Evolutionary conservation across 768 basidiomycete genomes (phyloP), one percentile per base, ranked within the genome.

Genomic region (Leccinum uliginosum): DNA sequence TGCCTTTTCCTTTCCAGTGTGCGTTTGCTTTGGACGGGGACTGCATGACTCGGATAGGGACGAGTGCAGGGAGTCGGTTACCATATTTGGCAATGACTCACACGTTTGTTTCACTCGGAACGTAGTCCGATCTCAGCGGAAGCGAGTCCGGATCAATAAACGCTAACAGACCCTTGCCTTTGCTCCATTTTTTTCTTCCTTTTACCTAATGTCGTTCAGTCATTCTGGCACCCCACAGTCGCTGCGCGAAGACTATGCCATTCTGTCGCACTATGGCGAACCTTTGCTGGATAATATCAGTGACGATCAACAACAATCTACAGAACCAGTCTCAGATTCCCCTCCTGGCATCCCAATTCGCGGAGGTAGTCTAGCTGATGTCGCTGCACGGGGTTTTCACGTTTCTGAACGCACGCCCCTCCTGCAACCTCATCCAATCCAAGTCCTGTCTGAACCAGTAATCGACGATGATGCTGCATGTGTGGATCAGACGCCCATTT

Each of bases 201-300:
- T 46, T 21, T 24, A 11, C 14, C 7, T 24, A 11, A 10, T 81
- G 84, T 27, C 78, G 77, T 9, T 82, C 76, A 62, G 76, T 3
- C n/a, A 60, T 35, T 51, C 58, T 15, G 56, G 56, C 32, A 54
- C 62, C 11, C 65, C 67, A 2, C 66, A 58, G 9, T 86, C 85
- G 2, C 69, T 87, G 19, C 83, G 83, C 12, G 82, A 86, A 2
- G 86, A 87, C 72, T 84, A 86, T 60, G 84, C 83, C 7, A 74
- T 86, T 34, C 71, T 88, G 9, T 81, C 84, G 26, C 78, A 77
- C 9, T 81, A 77, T 62, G 76, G 77, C 6, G 73, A 73, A 19
- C 57, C 69, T 45, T 66, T 69, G 30, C 17, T 55, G 43, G 59
- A 64, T 3, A 97, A 64, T 3, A 97, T 73, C 17, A 98, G 11